Percentiles rank a stretch among this genome's conserved stretches.
Conservation (phyloP, 148 eudicot genomes). For the Linanthus parryae region DNA sequence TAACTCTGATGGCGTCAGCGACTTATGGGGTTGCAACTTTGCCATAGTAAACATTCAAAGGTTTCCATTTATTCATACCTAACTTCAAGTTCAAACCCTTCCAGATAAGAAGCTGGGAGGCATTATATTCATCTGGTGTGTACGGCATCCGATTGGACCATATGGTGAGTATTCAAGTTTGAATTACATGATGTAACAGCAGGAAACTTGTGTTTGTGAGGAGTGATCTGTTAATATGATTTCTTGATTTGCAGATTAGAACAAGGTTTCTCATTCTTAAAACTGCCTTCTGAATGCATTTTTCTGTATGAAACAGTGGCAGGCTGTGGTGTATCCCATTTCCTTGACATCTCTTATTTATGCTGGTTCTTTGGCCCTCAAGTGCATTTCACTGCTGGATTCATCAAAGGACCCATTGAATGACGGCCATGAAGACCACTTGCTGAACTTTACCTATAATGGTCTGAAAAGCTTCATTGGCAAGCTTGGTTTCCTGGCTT, state of each 20-base stretch:
- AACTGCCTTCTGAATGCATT: constrained; percentile 51
- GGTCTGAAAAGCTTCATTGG: constrained; percentile 16
- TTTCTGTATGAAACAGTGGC: constrained; percentile 86
- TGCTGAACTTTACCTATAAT: constrained; percentile 20
- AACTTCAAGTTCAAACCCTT: constrained; percentile 6
- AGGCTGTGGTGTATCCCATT: constrained; percentile 61
- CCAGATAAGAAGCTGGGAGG: constrained; percentile 51
- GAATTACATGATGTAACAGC: neutral
- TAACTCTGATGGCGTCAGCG: too few species aligned
- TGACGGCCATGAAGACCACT: constrained; percentile 15
- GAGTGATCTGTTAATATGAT: constrained; percentile 19
- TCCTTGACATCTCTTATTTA: constrained; percentile 82
- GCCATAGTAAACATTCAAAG: too few species aligned
- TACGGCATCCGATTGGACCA: constrained; percentile 71
- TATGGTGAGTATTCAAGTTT: constrained; percentile 39
- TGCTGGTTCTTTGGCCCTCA: constrained; percentile 62
- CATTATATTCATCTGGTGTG: constrained; percentile 26
- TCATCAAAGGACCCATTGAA: constrained; percentile 32
- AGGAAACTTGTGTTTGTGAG: neutral
- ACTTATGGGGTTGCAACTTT: too few species aligned
- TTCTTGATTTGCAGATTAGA: constrained; percentile 44
- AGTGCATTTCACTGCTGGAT: constrained; percentile 33
- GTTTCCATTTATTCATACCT: neutral
- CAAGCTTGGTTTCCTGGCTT: constrained; percentile 29
- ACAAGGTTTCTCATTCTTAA: constrained; percentile 43